Evolutionary conservation across 768 basidiomycete species (phyloP).

Genomic region (Termitomyces sp.): DNA sequence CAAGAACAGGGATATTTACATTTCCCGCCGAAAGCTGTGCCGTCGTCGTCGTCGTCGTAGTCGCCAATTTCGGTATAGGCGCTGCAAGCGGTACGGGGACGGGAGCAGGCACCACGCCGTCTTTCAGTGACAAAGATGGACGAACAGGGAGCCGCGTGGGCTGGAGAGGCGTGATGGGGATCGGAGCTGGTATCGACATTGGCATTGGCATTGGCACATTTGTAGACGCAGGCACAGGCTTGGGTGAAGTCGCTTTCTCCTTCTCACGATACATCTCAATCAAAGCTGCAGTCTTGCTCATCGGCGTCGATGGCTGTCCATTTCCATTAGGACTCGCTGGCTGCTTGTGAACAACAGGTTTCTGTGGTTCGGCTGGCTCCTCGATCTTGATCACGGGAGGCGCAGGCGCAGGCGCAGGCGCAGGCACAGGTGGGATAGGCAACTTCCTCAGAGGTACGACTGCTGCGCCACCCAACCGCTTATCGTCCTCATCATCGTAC

Average conservation of each 20-base stretch:
- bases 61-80: conserved; percentile 20
- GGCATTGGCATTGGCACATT: no score
- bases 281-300: conserved; percentile 67
- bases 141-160: conserved; percentile 38
- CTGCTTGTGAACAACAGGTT: background rate
- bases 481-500: conserved; percentile 21
- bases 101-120: conserved; percentile 8
- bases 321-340: background rate
- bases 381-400: conserved; percentile 3
- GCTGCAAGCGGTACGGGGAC: conserved; percentile 20
- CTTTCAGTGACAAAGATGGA: conserved; percentile 18
- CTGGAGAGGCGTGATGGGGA: conserved; percentile 25
- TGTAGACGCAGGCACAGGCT: conserved; percentile 16
- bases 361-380: conserved; percentile 1
- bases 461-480: background rate
- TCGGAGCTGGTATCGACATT: conserved; percentile 11
- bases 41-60: background rate
- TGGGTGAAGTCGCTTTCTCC: conserved; percentile 42
- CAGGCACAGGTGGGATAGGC: conserved; percentile 9
- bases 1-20: background rate
- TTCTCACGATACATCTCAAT: conserved; percentile 85
- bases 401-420: background rate
- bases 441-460: conserved; percentile 6
- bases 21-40: conserved; percentile 9
- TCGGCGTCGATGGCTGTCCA: conserved; percentile 17